phyloP scores from a whole-genome alignment of 345 rosid genomes.

The Eutrema japonicum region DNA sequence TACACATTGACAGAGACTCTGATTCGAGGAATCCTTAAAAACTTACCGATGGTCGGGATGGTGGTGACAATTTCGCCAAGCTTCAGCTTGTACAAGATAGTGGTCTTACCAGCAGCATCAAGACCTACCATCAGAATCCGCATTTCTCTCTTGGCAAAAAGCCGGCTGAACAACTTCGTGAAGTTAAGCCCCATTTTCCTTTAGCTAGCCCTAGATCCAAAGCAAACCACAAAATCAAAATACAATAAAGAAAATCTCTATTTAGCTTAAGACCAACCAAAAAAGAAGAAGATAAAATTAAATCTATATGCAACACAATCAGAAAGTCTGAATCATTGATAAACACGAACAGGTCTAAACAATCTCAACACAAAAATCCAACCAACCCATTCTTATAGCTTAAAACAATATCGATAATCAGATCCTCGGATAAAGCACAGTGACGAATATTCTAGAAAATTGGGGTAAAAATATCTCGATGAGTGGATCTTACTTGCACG shows the following conservation, averaged over 20 bases:
- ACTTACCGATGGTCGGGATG: constrained; percentile 77
- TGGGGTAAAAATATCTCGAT: background rate
- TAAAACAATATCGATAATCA: background rate
- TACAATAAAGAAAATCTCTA: background rate
- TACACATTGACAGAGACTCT: background rate
- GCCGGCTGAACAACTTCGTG: constrained; percentile 24
- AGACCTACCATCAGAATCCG: constrained; percentile 49
- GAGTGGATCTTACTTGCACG: background rate
- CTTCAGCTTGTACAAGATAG: constrained; percentile 83
- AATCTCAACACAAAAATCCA: background rate
- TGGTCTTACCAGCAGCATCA: constrained; percentile 89
- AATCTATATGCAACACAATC: constrained; percentile 12
- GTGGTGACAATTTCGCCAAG: constrained; percentile 87
- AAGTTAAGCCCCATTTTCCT: constrained; percentile 39
- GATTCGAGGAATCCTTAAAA: background rate
- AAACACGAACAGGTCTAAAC: constrained; percentile 19
- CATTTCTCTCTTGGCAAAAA: constrained; percentile 30
- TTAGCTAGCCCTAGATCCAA: constrained; percentile 31
- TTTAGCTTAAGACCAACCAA: background rate
- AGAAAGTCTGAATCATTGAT: constrained; percentile 9
- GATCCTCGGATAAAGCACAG: background rate
- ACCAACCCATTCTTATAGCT: background rate
- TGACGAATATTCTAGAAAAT: background rate
- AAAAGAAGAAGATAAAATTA: background rate
- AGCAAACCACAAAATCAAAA: constrained; percentile 1